These are phyloP conservation scores for Aristolochia contorta DNA, from an alignment of 164 flowering plant species.

Conservation along the genomic window DNA sequence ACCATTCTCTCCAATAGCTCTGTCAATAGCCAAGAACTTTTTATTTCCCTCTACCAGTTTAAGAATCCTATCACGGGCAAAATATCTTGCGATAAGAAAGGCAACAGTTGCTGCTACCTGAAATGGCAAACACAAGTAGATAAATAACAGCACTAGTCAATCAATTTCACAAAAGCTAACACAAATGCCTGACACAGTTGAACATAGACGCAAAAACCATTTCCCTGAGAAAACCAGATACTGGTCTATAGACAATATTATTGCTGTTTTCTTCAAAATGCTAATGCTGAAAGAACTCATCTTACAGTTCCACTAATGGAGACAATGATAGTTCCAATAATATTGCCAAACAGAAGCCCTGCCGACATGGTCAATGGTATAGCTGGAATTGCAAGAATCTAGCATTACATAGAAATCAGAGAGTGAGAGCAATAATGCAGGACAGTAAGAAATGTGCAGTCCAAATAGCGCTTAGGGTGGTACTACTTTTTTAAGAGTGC, in stretches of 20 bases:
- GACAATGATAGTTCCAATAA: constrained; percentile 79
- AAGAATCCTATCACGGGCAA: constrained; percentile 97
- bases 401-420: not conserved
- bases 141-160: too few species aligned
- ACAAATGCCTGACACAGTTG: not conserved
- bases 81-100: constrained; percentile 95
- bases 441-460: too few species aligned
- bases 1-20: constrained; percentile 97
- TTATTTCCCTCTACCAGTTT: constrained; percentile 93
- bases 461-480: not conserved
- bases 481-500: not conserved
- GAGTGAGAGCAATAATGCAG: constrained; percentile 6
- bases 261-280: too few species aligned
- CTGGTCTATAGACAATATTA: not conserved
- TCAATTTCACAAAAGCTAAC: too few species aligned
- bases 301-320: constrained; percentile 98
- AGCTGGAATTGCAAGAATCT: constrained; percentile 98
- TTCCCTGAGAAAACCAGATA: not conserved
- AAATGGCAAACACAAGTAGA: constrained; percentile 5
- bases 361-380: constrained; percentile 98
- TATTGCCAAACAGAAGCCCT: constrained; percentile 83
- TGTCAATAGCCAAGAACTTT: constrained; percentile 95
- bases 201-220: not conserved
- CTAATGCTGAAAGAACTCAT: constrained; percentile 1
- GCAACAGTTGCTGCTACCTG: constrained; percentile 97